Conservation (phyloP, 441 rosid genomes). For the Eugenia klotzschiana region DNA sequence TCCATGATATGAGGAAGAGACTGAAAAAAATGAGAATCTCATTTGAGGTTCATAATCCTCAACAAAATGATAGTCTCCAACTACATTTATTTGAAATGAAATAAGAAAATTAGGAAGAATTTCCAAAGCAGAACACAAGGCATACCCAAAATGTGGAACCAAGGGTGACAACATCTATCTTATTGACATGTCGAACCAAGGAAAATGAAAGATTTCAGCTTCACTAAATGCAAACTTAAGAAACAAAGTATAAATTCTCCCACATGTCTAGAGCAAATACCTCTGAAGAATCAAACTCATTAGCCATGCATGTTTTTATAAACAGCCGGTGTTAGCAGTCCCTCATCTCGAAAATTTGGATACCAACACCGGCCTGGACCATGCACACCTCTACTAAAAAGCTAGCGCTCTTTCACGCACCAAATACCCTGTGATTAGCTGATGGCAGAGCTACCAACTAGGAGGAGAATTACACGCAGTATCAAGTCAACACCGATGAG, state of each 20-base stretch:
- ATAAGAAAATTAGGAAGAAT: not conserved
- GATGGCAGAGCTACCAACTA: not conserved
- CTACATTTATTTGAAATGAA: not conserved
- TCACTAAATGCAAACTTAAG: no score
- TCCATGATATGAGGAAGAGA: conserved; percentile 85
- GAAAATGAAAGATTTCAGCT: no score
- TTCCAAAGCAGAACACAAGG: no score
- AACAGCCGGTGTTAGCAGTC: no score
- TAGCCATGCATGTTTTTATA: no score
- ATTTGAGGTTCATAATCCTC: not conserved
- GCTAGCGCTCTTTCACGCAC: not conserved
- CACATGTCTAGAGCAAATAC: not conserved
- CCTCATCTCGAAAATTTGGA: no score
- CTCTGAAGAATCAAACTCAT: not conserved
- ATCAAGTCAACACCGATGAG: not conserved
- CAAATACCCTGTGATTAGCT: not conserved
- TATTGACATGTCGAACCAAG: no score
- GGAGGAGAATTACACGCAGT: not conserved
- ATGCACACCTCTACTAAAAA: no score
- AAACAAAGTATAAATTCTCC: not conserved
- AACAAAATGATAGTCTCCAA: not conserved
- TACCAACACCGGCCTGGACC: no score
- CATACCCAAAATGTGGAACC: no score
- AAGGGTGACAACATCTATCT: no score
- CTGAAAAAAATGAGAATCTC: conserved; percentile 21